These are phyloP conservation scores for Kockiozyma suomiensis DNA, from an alignment of 805 yeast species.

Conservation along the genomic window DNA sequence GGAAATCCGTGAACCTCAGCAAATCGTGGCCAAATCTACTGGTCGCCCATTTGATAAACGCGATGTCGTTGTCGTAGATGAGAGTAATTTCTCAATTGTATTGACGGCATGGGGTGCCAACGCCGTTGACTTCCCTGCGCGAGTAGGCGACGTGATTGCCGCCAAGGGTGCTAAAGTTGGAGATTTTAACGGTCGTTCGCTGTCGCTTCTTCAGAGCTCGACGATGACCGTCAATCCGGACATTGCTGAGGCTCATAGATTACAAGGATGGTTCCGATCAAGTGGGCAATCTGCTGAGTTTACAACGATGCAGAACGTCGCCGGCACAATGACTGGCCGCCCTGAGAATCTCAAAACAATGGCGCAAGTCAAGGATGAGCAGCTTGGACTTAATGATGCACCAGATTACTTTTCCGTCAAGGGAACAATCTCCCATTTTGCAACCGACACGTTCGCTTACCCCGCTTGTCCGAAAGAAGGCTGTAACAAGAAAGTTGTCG, in stretches of 20 bases:
- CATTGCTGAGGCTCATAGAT: conserved; percentile 77
- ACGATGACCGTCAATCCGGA: conserved; percentile 81
- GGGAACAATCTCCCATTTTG: conserved; percentile 71
- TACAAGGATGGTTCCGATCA: conserved; percentile 94
- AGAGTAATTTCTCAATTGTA: conserved; percentile 69
- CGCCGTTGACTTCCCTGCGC: conserved; percentile 74
- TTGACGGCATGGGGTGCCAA: conserved; percentile 90
- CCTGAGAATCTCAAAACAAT: conserved; percentile 67
- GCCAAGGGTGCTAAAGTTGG: conserved; percentile 86
- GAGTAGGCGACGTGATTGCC: conserved; percentile 78
- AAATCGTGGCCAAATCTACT: conserved; percentile 80
- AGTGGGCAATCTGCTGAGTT: conserved; percentile 68
- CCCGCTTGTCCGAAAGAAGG: conserved; percentile 81
- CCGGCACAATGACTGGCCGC: conserved; percentile 50
- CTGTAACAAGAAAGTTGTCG: conserved; percentile 83
- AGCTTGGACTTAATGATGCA: conserved; percentile 70
- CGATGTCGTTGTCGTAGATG: conserved; percentile 84
- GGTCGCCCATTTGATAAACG: conserved; percentile 93
- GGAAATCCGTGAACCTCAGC: conserved; percentile 71
- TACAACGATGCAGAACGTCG: conserved; percentile 49
- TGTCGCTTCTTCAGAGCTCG: conserved; percentile 80
- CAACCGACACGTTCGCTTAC: conserved; percentile 77
- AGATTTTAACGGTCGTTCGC: conserved; percentile 83
- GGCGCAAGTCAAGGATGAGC: conserved; percentile 62
- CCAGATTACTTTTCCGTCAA: conserved; percentile 78